Base-by-base conservation (phyloP, 2,329 filamentous ascomycete genomes). In the Fusarium abutilonis region DNA sequence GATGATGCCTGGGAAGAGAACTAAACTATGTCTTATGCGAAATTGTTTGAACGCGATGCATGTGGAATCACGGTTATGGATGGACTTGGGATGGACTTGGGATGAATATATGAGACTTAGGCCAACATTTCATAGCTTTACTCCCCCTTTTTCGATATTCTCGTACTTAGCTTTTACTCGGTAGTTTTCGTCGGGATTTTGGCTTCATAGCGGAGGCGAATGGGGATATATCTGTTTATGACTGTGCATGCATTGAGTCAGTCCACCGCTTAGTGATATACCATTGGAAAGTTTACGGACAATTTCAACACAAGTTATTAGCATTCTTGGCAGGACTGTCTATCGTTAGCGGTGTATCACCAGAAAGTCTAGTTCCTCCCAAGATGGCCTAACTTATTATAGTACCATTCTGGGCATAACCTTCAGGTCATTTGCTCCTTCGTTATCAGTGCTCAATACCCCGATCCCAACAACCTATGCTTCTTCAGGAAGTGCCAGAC, bases 191-290 rank as follows among this genome's bases (percentile, higher is more conserved):
- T 50, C 56, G 60, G 56, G 40, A 46, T 67, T 53, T 52, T 49
- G 67, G 44, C 56, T 68, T 70, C 70, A 74, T 75, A 74, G 73
- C 71, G 70, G 70, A 73, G 70, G 72, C 70, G 72, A 74, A 74
- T 65, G 63, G 72, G 70, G 56, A 57, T 34, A 40, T 19, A 10
- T 39, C 17, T 53, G 48, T 57, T 61, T 60, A 43, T 52, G 14
- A 38, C 39, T 17, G 14, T 34, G 13, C 31, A 34, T 32, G 14
- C 31, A 34, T 14, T 14, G 10, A 34, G 13, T 5, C 8, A n/a
- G 31, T 34, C 13, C 7, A 3, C n/a, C n/a, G 14, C n/a, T 34
- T 34, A 32, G 14, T 34, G 31, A 34, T 14, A 34, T 34, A 8
- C n/a, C 13, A 31, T 31, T 6, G 10, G 9, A 9, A 31, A 10